Conservation (phyloP, 371 early-diverging fungal genomes). For the Mortierella sp. region DNA sequence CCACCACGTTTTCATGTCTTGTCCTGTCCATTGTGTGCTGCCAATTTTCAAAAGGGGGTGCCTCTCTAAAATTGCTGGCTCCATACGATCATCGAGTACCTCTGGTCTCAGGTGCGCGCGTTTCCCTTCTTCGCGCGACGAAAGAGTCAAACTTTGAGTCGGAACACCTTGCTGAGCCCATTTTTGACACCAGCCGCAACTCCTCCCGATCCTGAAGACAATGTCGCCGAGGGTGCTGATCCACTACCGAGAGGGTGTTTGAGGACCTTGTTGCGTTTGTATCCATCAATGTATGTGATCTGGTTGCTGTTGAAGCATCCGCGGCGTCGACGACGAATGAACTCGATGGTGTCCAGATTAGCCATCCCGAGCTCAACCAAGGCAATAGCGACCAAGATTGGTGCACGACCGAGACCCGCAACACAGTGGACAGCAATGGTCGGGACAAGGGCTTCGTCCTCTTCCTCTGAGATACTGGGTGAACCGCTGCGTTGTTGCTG, state of each 20-base stretch:
- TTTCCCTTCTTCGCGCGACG: not conserved
- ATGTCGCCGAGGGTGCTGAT: not conserved
- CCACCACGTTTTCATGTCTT: no score
- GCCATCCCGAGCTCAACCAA: constrained; percentile 84
- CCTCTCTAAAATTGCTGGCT: no score
- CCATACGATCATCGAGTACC: not conserved
- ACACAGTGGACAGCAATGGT: constrained; percentile 90
- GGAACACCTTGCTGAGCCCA: constrained; percentile 54
- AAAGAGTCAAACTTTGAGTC: constrained; percentile 41
- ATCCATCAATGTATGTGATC: constrained; percentile 76
- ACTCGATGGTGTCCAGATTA: constrained; percentile 81
- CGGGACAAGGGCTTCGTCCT: constrained; percentile 41
- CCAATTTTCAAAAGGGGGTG: not conserved
- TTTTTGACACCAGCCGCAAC: constrained; percentile 39
- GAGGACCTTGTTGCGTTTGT: constrained; percentile 65
- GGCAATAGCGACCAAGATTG: constrained; percentile 82
- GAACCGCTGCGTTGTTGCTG: constrained; percentile 40
- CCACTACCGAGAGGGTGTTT: constrained; percentile 29
- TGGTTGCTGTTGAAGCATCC: constrained; percentile 88
- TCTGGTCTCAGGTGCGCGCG: not conserved
- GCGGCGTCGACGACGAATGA: constrained; percentile 76
- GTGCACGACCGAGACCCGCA: constrained; percentile 84
- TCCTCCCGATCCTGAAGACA: constrained; percentile 5
- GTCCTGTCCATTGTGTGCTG: not conserved
- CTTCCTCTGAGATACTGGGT: constrained; percentile 17